A percentile compares a stretch with the other conserved stretches of the same genome.
These are phyloP conservation scores for Zymoseptoria passerinii DNA, from an alignment of 2,329 filamentous ascomycete species.

Conservation along the genomic window DNA sequence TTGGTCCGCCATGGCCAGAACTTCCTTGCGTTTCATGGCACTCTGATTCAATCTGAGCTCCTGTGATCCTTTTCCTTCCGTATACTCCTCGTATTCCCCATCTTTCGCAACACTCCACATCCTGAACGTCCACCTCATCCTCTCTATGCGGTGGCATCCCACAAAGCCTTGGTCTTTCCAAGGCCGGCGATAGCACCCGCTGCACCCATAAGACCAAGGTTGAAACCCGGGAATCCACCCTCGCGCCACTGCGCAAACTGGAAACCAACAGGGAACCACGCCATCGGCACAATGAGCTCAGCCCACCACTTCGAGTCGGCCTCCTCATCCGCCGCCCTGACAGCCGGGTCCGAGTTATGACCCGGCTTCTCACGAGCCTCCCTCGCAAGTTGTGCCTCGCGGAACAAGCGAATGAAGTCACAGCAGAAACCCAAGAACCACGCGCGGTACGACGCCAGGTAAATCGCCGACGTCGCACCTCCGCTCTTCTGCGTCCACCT, in stretches of 20 bases:
- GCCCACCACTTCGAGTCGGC: conserved; percentile 37
- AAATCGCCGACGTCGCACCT: conserved; percentile 32
- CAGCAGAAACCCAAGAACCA: conserved; percentile 38
- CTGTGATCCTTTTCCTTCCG: too few species aligned
- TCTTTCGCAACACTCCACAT: not conserved
- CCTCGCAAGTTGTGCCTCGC: conserved; percentile 36
- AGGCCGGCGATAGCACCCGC: conserved; percentile 36
- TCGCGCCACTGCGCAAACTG: conserved; percentile 32
- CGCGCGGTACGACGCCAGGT: conserved; percentile 35
- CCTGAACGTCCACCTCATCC: not conserved
- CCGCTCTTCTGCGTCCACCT: conserved; percentile 27
- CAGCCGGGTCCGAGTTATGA: conserved; percentile 18
- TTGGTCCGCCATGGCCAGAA: too few species aligned
- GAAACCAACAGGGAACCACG: conserved; percentile 38
- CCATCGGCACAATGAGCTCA: conserved; percentile 35
- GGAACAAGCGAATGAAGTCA: conserved; percentile 36
- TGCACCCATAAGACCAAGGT: conserved; percentile 37
- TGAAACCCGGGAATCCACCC: conserved; percentile 37
- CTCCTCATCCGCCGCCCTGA: conserved; percentile 31
- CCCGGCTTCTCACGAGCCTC: conserved; percentile 24
- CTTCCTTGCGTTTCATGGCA: not conserved
- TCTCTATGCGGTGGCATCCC: conserved; percentile 25
- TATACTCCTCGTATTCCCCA: too few species aligned
- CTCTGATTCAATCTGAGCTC: too few species aligned
- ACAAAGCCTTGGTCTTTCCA: conserved; percentile 26